Evolutionary conservation across 805 yeast genomes (phyloP).

Genomic region (Cyberlindnera bimundalis): DNA sequence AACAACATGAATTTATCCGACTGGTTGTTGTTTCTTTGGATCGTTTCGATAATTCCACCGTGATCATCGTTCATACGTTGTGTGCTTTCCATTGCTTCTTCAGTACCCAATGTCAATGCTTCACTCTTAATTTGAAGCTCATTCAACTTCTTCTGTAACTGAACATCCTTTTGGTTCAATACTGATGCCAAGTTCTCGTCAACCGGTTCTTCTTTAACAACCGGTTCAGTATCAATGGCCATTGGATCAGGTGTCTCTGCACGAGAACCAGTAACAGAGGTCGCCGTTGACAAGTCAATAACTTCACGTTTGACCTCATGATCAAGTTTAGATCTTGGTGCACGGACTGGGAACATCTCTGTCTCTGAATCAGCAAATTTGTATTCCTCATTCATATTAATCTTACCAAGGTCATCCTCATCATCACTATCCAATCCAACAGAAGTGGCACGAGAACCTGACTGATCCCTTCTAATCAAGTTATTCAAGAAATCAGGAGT

Average conservation of each 20-base stretch:
- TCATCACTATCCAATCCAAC: constrained; percentile 35
- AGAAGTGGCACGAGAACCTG: constrained; percentile 18
- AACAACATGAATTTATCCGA: constrained; percentile 34
- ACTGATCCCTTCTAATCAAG: constrained; percentile 28
- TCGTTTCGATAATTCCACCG: constrained; percentile 31
- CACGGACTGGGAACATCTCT: constrained; percentile 66
- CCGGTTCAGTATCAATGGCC: constrained; percentile 3
- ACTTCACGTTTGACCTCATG: constrained; percentile 18
- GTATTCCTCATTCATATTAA: constrained; percentile 64
- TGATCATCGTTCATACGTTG: constrained; percentile 38
- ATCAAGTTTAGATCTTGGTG: constrained; percentile 54
- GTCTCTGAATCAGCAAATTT: constrained; percentile 45
- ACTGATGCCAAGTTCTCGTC: constrained; percentile 18
- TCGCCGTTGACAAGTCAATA: constrained; percentile 2
- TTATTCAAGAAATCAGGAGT: constrained; percentile 42
- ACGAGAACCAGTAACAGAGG: constrained; percentile 20
- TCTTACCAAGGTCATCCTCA: constrained; percentile 42
- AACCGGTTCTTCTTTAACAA: constrained; percentile 24
- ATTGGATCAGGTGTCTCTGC: constrained; percentile 24
- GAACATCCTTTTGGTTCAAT: constrained; percentile 24
- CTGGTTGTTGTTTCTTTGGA: constrained; percentile 28
- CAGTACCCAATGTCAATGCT: constrained; percentile 29
- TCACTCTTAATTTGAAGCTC: constrained; percentile 27
- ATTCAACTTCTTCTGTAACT: constrained; percentile 30
- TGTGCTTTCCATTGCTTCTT: constrained; percentile 36